phyloP scores from a whole-genome alignment of 2,329 filamentous ascomycete genomes.

The Dothidotthia symphoricarpi region DNA sequence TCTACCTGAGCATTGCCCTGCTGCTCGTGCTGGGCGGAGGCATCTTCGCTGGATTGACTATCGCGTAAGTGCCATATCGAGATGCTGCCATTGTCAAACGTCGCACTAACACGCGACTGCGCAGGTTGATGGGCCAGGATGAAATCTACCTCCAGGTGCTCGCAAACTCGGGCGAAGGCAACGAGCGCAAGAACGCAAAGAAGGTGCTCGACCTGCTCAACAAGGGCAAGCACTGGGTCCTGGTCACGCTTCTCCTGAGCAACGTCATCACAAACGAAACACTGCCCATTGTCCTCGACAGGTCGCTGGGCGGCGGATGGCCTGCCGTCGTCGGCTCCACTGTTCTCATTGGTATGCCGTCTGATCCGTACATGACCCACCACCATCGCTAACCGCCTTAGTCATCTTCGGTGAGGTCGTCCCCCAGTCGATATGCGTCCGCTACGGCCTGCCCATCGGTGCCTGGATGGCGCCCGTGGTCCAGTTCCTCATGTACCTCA shows the following conservation, averaged over 20 bases:
- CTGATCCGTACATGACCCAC: not conserved
- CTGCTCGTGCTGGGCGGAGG: conserved; percentile 83
- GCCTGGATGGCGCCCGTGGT: conserved; percentile 91
- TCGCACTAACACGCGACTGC: conserved; percentile 27
- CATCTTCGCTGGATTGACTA: conserved; percentile 91
- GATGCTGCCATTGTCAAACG: conserved; percentile 4
- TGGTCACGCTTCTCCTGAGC: conserved; percentile 88
- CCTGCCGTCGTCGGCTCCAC: conserved; percentile 93
- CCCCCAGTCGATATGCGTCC: conserved; percentile 93
- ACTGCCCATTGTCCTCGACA: conserved; percentile 82
- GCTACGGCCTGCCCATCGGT: conserved; percentile 91
- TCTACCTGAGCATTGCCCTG: conserved; percentile 76
- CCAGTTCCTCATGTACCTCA: conserved; percentile 83
- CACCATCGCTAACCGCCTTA: conserved; percentile 39
- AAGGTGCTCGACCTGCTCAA: conserved; percentile 77
- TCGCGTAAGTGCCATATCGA: conserved; percentile 61
- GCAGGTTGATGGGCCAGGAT: conserved; percentile 68
- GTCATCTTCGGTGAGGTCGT: conserved; percentile 98
- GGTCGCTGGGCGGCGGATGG: conserved; percentile 90
- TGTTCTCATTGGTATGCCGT: conserved; percentile 75
- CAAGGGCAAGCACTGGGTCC: conserved; percentile 94
- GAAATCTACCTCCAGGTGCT: conserved; percentile 97
- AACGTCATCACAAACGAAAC: conserved; percentile 99
- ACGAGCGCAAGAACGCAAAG: conserved; percentile 82
- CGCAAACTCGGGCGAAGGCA: conserved; percentile 75